Evolutionary conservation across 129 eudicot genomes (phyloP).

Genomic region (Scalesia atractyloides): DNA sequence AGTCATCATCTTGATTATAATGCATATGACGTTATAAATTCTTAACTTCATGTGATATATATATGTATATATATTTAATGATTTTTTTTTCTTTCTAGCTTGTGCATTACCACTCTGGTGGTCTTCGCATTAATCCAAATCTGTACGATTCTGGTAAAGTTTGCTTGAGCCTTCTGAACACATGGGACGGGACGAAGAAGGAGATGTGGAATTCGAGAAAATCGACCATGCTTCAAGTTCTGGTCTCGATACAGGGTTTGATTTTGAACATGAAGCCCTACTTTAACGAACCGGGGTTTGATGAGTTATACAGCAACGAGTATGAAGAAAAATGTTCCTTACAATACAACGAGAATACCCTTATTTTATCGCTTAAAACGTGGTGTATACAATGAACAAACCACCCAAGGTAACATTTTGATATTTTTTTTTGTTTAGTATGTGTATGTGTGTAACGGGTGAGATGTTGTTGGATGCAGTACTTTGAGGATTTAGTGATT

Average conservation of each 20-base stretch:
- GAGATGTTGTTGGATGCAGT: constrained; percentile 37
- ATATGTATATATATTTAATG: background rate
- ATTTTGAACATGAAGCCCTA: constrained; percentile 39
- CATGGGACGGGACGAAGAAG: constrained; percentile 56
- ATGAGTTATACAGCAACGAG: constrained; percentile 14
- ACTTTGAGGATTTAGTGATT: constrained; percentile 73
- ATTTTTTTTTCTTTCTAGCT: constrained; percentile 34
- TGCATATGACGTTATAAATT: background rate
- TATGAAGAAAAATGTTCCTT: constrained; percentile 38
- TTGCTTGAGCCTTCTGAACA: constrained; percentile 73
- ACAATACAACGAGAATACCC: constrained; percentile 55
- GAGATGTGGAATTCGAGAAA: constrained; percentile 67
- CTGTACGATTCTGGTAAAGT: constrained; percentile 62
- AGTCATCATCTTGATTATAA: constrained; percentile 9
- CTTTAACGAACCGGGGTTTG: constrained; percentile 72
- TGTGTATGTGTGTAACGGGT: background rate
- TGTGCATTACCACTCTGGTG: constrained; percentile 75
- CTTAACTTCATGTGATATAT: background rate
- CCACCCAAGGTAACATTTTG: constrained; percentile 63
- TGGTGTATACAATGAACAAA: constrained; percentile 56
- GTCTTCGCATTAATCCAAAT: constrained; percentile 77
- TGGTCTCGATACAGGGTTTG: constrained; percentile 77
- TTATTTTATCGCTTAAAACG: constrained; percentile 51
- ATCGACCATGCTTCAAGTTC: constrained; percentile 78
- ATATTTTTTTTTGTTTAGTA: too few relatives aligned